phyloP scores from a whole-genome alignment of 2,329 filamentous ascomycete genomes.

The Dryadomyces sulphureus region DNA sequence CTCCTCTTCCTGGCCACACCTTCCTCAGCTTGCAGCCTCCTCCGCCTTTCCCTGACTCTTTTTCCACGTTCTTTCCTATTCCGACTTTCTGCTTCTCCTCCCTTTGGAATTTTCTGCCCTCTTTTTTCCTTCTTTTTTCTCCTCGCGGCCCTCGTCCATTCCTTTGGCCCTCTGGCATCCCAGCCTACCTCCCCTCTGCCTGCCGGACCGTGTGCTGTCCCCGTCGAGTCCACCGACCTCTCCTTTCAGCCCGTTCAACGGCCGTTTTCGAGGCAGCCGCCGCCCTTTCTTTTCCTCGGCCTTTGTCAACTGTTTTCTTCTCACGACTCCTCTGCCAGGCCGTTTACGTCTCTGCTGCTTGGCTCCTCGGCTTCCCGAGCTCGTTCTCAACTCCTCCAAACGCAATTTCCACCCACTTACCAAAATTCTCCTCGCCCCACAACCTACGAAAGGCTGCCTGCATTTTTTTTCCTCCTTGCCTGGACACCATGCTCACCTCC shows the following conservation, averaged over 20 bases:
- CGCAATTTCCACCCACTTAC: conserved; percentile 17
- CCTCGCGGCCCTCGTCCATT: neutral
- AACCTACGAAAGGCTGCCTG: neutral
- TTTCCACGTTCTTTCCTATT: neutral
- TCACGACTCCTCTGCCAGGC: too few relatives aligned
- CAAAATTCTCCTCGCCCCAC: conserved; percentile 10
- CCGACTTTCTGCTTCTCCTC: neutral
- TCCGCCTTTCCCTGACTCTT: neutral
- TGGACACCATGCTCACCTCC: neutral
- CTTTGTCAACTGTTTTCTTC: too few relatives aligned
- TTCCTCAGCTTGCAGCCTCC: neutral
- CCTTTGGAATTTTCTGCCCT: neutral
- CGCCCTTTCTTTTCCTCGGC: too few relatives aligned
- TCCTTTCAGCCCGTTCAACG: too few relatives aligned
- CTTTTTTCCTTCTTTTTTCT: conserved; percentile 1
- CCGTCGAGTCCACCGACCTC: too few relatives aligned
- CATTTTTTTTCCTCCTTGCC: neutral
- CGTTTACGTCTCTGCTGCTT: too few relatives aligned
- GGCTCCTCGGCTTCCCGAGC: too few relatives aligned
- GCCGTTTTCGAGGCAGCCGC: too few relatives aligned
- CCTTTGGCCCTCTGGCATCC: neutral
- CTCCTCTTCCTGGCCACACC: neutral
- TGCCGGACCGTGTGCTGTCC: too few relatives aligned
- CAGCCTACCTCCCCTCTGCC: neutral
- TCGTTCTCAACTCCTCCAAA: too few relatives aligned